These are phyloP conservation scores for Cercospora sp. DNA, from an alignment of 2,329 filamentous ascomycete species.

Conservation along the genomic window DNA sequence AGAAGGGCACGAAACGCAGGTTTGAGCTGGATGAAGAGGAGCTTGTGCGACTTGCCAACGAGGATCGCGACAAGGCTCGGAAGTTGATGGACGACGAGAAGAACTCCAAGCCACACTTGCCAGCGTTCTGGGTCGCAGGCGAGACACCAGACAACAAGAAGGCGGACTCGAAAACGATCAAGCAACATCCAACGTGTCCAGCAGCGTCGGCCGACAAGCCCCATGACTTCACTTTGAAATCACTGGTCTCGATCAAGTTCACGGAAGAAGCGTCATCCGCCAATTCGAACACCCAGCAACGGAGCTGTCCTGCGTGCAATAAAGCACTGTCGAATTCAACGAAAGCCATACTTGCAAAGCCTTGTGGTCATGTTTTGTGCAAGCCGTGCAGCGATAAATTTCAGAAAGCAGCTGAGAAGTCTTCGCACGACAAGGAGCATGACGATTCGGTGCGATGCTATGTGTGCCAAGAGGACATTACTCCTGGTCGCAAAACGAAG, in stretches of 20 bases:
- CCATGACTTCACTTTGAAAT: conserved; percentile 76
- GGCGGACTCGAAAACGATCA: conserved; percentile 55
- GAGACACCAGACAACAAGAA: conserved; percentile 63
- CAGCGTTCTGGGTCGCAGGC: conserved; percentile 91
- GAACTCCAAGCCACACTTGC: conserved; percentile 69
- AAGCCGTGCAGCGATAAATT: conserved; percentile 82
- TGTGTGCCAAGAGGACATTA: conserved; percentile 81
- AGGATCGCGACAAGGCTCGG: conserved; percentile 69
- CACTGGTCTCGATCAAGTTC: conserved; percentile 74
- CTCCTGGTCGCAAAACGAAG: conserved; percentile 38
- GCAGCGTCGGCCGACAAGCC: conserved; percentile 65
- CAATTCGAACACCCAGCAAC: conserved; percentile 39
- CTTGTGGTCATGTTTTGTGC: conserved; percentile 90
- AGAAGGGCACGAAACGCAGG: conserved; percentile 67
- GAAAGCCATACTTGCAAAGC: conserved; percentile 77
- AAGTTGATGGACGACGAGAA: conserved; percentile 62
- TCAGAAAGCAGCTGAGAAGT: conserved; percentile 61
- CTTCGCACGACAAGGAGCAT: conserved; percentile 58
- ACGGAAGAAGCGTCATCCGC: conserved; percentile 63
- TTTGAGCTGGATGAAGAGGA: conserved; percentile 75
- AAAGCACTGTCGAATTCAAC: conserved; percentile 80
- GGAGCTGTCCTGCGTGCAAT: conserved; percentile 80
- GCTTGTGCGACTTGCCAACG: conserved; percentile 65
- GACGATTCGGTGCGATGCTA: conserved; percentile 67
- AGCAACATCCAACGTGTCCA: conserved; percentile 66